phyloP scores from a whole-genome alignment of 192 early-diverging fungal genomes.

The Backusella psychrophila region DNA sequence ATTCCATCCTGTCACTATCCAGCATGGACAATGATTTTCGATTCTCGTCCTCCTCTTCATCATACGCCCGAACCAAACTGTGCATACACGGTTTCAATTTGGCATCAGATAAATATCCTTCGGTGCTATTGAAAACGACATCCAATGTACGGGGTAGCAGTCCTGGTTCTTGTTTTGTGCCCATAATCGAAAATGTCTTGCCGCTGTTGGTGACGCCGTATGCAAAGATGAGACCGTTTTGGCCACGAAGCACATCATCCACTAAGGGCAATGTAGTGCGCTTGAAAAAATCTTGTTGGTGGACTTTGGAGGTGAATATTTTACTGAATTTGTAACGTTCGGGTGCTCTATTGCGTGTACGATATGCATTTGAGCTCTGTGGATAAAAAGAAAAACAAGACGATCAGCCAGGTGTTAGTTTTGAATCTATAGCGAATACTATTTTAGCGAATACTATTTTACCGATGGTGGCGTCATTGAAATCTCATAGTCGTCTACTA shows the following conservation, averaged over 20 bases:
- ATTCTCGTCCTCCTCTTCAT: slow-evolving; percentile 22
- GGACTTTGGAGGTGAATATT: slow-evolving; percentile 44
- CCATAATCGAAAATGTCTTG: slow-evolving; percentile 69
- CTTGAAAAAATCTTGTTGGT: slow-evolving; percentile 57
- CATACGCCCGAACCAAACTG: slow-evolving; percentile 30
- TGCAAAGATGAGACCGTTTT: slow-evolving; percentile 65
- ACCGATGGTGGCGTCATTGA: slow-evolving; percentile 43
- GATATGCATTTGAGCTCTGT: slow-evolving; percentile 31
- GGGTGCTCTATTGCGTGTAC: slow-evolving; percentile 30
- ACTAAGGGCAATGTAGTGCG: slow-evolving; percentile 57
- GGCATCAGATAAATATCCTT: slow-evolving; percentile 16
- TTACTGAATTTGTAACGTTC: slow-evolving; percentile 56
- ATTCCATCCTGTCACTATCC: background rate
- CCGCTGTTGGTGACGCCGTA: slow-evolving; percentile 74
- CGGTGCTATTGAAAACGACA: slow-evolving; percentile 54
- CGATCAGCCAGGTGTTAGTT: background rate
- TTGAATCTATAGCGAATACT: background rate
- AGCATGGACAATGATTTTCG: slow-evolving; percentile 5
- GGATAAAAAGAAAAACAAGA: too few species aligned
- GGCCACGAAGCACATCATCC: slow-evolving; percentile 49
- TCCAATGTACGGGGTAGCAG: slow-evolving; percentile 59
- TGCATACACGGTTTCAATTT: slow-evolving; percentile 42
- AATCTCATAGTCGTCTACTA: slow-evolving; percentile 38
- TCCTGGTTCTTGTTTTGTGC: slow-evolving; percentile 44
- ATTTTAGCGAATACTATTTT: slow-evolving; percentile 22